Percentiles rank a stretch among this genome's conserved stretches.
Conservation (phyloP, 495 filamentous ascomycete species). For the Penicillium manginii region DNA sequence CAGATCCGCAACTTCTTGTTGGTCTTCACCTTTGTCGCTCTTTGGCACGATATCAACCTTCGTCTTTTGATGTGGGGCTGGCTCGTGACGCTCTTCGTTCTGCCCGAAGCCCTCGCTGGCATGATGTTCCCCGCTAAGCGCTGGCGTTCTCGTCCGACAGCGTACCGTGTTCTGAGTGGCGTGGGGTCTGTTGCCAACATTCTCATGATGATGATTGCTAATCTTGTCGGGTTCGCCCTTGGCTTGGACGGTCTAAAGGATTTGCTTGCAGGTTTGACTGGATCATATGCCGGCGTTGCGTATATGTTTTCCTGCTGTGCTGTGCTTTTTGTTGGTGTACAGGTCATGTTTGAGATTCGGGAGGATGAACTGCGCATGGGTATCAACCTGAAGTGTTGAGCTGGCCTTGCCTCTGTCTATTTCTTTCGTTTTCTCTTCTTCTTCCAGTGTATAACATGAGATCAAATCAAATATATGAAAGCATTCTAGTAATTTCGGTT, state of each 20-base stretch:
- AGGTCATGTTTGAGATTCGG: constrained; percentile 96
- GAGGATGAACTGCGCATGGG: constrained; percentile 81
- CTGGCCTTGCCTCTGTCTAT: background rate
- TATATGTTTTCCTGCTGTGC: constrained; percentile 73
- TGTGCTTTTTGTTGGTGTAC: constrained; percentile 80
- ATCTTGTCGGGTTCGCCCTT: constrained; percentile 92
- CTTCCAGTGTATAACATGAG: background rate
- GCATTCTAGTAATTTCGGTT: constrained; percentile 7
- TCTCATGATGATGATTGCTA: constrained; percentile 94
- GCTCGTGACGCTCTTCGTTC: constrained; percentile 89
- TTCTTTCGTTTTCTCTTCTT: too few relatives aligned
- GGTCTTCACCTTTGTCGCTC: constrained; percentile 96
- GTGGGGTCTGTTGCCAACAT: constrained; percentile 86
- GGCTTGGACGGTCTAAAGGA: constrained; percentile 85
- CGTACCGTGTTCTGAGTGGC: constrained; percentile 80
- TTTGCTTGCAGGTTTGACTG: constrained; percentile 73
- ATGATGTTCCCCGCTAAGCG: constrained; percentile 70
- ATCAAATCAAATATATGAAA: constrained; percentile 1
- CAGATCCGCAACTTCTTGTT: constrained; percentile 70
- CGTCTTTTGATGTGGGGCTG: constrained; percentile 94
- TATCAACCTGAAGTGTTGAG: constrained; percentile 82
- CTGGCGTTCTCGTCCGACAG: constrained; percentile 67
- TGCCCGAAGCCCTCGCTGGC: constrained; percentile 78
- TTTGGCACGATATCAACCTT: constrained; percentile 98
- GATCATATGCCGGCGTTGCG: constrained; percentile 70